Percentiles rank a stretch among this genome's conserved stretches.
Evolutionary conservation across 305 asterid genomes (phyloP).

Genomic region (Fraxinus velutina): DNA sequence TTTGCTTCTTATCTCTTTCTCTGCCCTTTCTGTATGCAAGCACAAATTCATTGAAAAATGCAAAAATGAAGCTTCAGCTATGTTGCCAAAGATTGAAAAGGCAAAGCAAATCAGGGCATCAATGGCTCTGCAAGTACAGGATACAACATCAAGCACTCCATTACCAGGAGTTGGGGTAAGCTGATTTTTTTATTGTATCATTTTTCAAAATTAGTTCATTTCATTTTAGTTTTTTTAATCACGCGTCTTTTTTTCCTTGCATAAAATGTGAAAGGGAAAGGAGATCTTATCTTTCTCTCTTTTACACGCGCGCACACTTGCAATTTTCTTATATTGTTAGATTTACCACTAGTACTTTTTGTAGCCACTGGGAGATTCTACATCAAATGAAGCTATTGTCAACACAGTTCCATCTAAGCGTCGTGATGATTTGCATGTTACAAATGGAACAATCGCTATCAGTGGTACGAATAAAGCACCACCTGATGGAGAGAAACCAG

Average conservation of each 20-base stretch:
- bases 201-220: conserved; percentile 11
- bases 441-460: conserved; percentile 29
- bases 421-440: conserved; percentile 42
- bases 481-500: conserved; percentile 33
- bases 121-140: conserved; percentile 57
- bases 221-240: not conserved
- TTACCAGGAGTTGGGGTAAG: conserved; percentile 62
- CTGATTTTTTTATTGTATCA: conserved; percentile 20
- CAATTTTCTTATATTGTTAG: conserved; percentile 5
- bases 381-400: conserved; percentile 52
- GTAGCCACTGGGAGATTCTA: conserved; percentile 43
- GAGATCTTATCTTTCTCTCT: conserved; percentile 9
- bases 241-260: not conserved
- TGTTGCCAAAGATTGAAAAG: conserved; percentile 93
- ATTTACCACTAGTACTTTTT: conserved; percentile 14
- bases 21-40: conserved; percentile 38
- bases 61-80: conserved; percentile 75
- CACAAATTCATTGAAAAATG: conserved; percentile 97
- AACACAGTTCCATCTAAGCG: conserved; percentile 79
- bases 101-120: conserved; percentile 72
- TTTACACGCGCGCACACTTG: not conserved
- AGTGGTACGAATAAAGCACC: conserved; percentile 30
- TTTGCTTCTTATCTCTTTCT: conserved; percentile 22
- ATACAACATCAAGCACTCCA: conserved; percentile 47
- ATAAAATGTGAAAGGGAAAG: conserved; percentile 17